phyloP scores from a whole-genome alignment of 805 yeast species.

The Wickerhamomyces silvicola region DNA sequence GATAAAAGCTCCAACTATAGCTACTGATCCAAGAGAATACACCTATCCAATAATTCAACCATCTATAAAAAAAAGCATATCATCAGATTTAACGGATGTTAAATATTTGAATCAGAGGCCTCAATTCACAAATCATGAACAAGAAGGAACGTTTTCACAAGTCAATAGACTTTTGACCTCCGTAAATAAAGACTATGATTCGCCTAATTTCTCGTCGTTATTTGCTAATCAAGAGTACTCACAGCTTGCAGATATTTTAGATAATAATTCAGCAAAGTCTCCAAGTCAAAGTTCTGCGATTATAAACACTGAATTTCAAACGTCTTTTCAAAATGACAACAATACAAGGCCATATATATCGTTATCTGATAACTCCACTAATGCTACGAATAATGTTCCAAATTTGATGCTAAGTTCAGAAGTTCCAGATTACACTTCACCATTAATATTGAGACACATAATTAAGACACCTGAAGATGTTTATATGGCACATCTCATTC shows the following conservation, averaged over 20 bases:
- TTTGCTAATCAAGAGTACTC: constrained; percentile 37
- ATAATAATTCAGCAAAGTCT: constrained; percentile 17
- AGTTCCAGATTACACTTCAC: constrained; percentile 44
- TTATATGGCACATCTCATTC: constrained; percentile 69
- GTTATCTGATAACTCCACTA: constrained; percentile 20
- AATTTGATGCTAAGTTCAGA: constrained; percentile 6
- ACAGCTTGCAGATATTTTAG: constrained; percentile 34
- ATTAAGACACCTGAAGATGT: constrained; percentile 70
- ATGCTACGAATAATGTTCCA: constrained; percentile 6
- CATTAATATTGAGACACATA: constrained; percentile 49
- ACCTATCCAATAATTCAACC: too few species aligned
- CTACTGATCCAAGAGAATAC: too few species aligned
- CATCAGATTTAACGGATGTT: too few species aligned
- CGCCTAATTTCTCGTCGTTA: constrained; percentile 23
- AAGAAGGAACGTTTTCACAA: not conserved
- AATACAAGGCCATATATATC: constrained; percentile 24
- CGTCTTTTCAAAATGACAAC: constrained; percentile 22
- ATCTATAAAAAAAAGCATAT: too few species aligned
- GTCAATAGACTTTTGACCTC: not conserved
- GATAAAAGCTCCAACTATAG: not conserved
- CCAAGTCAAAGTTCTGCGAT: constrained; percentile 18
- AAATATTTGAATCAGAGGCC: too few species aligned
- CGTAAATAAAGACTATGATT: constrained; percentile 1
- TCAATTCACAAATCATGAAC: too few species aligned
- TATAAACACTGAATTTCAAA: constrained; percentile 20